Conservation (phyloP, 202 grass and related monocot species). For the Saccharum hybrid region DNA sequence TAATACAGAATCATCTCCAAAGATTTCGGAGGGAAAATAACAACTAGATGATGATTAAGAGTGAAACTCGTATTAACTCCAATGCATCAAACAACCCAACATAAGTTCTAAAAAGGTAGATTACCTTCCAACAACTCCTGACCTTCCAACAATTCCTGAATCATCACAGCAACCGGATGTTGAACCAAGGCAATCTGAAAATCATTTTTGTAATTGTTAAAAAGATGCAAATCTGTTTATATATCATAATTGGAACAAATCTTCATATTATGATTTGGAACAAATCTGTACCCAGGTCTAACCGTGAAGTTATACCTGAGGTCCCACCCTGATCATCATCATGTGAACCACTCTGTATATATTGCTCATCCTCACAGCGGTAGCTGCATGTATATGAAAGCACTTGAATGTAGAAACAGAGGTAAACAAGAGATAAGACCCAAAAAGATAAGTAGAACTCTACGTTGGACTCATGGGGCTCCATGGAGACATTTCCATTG, state of each 20-base stretch:
- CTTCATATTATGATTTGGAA: neutral
- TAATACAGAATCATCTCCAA: too few species aligned
- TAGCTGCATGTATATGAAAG: neutral
- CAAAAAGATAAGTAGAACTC: neutral
- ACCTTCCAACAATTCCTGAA: neutral
- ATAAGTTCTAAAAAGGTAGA: neutral
- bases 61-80: neutral
- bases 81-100: neutral
- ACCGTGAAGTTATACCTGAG: neutral
- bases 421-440: neutral
- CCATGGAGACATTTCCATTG: neutral
- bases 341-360: neutral
- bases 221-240: neutral
- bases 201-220: neutral
- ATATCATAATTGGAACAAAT: neutral
- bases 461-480: neutral
- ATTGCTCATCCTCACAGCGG: neutral
- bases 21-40: neutral
- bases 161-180: neutral
- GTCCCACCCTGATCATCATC: neutral
- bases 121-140: neutral
- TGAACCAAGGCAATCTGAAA: neutral
- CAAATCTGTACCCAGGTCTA: neutral
- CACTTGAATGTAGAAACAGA: neutral
- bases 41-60: neutral